These are phyloP conservation scores for Termitomyces sp. DNA, from an alignment of 768 basidiomycete species.

Conservation along the genomic window DNA sequence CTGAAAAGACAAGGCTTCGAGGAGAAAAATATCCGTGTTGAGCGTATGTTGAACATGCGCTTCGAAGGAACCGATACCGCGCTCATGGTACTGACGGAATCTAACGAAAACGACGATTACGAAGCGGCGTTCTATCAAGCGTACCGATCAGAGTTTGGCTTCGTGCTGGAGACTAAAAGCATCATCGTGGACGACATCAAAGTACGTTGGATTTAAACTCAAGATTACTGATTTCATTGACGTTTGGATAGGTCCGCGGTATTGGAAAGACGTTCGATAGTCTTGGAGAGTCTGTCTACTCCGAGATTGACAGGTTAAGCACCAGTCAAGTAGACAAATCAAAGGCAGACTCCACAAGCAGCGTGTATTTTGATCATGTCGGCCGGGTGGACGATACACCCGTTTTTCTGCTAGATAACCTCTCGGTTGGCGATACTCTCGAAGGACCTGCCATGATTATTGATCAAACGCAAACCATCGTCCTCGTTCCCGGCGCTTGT, in stretches of 20 bases:
- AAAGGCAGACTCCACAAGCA: constrained; percentile 49
- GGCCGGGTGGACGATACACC: constrained; percentile 78
- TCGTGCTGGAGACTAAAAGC: constrained; percentile 77
- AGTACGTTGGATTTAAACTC: constrained; percentile 30
- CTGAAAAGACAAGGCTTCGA: constrained; percentile 81
- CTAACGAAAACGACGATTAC: constrained; percentile 65
- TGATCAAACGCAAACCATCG: constrained; percentile 93
- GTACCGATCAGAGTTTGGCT: constrained; percentile 89
- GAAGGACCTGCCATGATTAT: constrained; percentile 91
- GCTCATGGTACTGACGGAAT: constrained; percentile 75
- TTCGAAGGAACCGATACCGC: constrained; percentile 93
- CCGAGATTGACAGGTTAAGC: constrained; percentile 57
- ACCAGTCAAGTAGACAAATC: constrained; percentile 33
- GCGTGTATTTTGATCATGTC: constrained; percentile 79
- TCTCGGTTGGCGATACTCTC: constrained; percentile 67
- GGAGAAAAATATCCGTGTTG: constrained; percentile 62
- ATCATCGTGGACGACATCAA: constrained; percentile 92
- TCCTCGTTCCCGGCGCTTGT: constrained; percentile 71
- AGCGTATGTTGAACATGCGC: constrained; percentile 87
- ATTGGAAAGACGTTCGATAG: constrained; percentile 87
- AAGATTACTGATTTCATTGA: neutral
- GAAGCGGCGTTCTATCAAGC: constrained; percentile 72
- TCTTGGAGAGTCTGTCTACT: constrained; percentile 74
- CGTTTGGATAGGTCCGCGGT: constrained; percentile 60
- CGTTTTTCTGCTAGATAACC: constrained; percentile 63